A percentile compares a stretch with the other conserved stretches of the same genome.
Conservation (phyloP, 1,284 basidiomycete genomes). For the Marasmius oreades region DNA sequence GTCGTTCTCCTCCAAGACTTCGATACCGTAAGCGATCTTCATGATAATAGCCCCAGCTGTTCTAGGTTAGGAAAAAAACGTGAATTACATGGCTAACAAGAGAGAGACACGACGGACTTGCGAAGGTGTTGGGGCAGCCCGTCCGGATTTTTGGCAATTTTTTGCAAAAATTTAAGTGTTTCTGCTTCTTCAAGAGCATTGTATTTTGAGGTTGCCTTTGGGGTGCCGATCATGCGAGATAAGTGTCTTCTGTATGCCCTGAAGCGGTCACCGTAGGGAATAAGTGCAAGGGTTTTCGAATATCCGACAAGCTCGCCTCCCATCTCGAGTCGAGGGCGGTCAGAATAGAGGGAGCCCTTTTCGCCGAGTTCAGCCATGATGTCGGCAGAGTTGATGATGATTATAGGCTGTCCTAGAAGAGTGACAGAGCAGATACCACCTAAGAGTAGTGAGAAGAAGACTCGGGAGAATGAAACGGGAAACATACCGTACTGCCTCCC, state of each 20-base stretch:
- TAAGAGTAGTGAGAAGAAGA: neutral
- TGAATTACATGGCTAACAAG: neutral
- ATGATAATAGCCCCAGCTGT: conserved; percentile 31
- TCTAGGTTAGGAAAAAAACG: conserved; percentile 15
- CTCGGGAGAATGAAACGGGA: conserved; percentile 18
- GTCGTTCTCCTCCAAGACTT: conserved; percentile 29
- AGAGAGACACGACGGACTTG: conserved; percentile 21
- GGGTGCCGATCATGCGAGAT: conserved; percentile 26
- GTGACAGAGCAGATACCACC: conserved; percentile 18
- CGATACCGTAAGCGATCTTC: conserved; percentile 32
- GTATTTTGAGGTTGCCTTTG: conserved; percentile 22
- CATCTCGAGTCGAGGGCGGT: conserved; percentile 29
- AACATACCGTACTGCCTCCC: conserved; percentile 19
- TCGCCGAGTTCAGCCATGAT: conserved; percentile 32
- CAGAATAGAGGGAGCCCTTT: conserved; percentile 33
- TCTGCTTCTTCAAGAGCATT: conserved; percentile 27
- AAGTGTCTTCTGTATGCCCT: conserved; percentile 32
- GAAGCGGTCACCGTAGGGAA: conserved; percentile 31
- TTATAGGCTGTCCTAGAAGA: conserved; percentile 27
- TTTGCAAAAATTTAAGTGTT: conserved; percentile 25
- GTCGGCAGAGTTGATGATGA: conserved; percentile 30
- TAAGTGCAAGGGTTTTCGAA: conserved; percentile 28
- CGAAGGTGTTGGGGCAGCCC: conserved; percentile 23
- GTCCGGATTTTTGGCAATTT: conserved; percentile 25
- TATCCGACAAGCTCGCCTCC: conserved; percentile 30